Evolutionary conservation across 129 eudicot species (phyloP).

Genomic region (Logfia minima): DNA sequence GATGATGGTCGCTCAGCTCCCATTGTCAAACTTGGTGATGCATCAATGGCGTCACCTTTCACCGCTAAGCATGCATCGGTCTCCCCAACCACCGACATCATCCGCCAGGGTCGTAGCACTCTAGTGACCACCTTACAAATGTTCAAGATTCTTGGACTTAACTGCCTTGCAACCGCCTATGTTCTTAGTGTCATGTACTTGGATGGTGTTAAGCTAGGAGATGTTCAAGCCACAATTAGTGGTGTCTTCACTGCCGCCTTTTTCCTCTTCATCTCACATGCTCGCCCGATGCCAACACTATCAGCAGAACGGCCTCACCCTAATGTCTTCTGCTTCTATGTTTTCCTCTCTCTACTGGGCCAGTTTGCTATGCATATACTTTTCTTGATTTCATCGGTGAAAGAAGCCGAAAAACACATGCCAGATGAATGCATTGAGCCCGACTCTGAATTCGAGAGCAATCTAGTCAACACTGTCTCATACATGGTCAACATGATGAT

Average conservation of each 20-base stretch:
- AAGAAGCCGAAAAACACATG: conserved; percentile 85
- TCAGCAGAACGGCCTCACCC: conserved; percentile 90
- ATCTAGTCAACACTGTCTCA: conserved; percentile 81
- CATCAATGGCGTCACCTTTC: conserved; percentile 96
- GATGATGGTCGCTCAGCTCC: conserved; percentile 84
- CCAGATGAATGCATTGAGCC: conserved; percentile 95
- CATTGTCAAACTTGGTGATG: conserved; percentile 84
- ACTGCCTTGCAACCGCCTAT: conserved; percentile 92
- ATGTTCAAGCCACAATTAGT: conserved; percentile 91
- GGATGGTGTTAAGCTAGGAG: conserved; percentile 90
- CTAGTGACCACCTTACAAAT: conserved; percentile 86
- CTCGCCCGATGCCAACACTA: conserved; percentile 70
- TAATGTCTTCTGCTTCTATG: conserved; percentile 74
- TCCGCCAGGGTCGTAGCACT: conserved; percentile 92
- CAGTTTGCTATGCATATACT: conserved; percentile 69
- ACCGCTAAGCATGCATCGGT: conserved; percentile 95
- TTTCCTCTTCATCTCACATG: conserved; percentile 86
- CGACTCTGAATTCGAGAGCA: conserved; percentile 75
- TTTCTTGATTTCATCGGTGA: conserved; percentile 72
- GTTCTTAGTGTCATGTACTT: conserved; percentile 81
- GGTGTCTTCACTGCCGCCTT: conserved; percentile 92
- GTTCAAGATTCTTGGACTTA: conserved; percentile 94
- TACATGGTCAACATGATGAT: conserved; percentile 93
- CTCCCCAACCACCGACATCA: conserved; percentile 75
- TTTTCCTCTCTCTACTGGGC: conserved; percentile 73